These are phyloP conservation scores for Nymphaea thermarum DNA, from an alignment of 164 flowering plant species.

Conservation along the genomic window DNA sequence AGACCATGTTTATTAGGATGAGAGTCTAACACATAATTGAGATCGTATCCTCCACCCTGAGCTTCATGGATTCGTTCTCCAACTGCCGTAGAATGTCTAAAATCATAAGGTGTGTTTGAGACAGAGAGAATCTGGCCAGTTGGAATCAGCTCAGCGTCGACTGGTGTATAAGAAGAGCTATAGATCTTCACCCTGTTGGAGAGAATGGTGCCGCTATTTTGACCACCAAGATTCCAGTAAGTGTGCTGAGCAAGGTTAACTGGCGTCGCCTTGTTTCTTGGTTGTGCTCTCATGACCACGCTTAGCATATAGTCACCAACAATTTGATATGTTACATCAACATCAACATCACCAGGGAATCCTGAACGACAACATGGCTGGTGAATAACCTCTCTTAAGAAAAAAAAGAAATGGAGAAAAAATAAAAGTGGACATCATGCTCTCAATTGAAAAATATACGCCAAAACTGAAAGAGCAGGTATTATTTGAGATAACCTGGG, in stretches of 20 bases:
- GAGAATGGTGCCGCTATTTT: conserved; percentile 50
- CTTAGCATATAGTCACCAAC: conserved; percentile 14
- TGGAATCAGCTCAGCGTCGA: conserved; percentile 55
- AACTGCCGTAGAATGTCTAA: conserved; percentile 26
- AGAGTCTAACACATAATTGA: conserved; percentile 51
- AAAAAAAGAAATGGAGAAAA: not conserved
- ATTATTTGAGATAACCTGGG: too few species aligned
- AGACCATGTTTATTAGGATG: conserved; percentile 2
- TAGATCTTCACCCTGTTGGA: conserved; percentile 39
- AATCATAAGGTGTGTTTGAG: conserved; percentile 61
- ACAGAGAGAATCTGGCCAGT: conserved; percentile 53
- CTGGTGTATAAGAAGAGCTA: conserved; percentile 47
- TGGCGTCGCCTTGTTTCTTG: conserved; percentile 54
- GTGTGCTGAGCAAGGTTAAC: conserved; percentile 60
- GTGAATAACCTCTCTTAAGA: not conserved
- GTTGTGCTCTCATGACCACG: conserved; percentile 39
- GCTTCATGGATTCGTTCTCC: conserved; percentile 38
- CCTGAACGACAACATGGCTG: conserved; percentile 20
- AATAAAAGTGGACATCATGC: not conserved
- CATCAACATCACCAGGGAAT: conserved; percentile 49
- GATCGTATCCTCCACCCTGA: conserved; percentile 42
- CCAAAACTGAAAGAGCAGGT: too few species aligned
- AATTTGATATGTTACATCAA: conserved; percentile 30
- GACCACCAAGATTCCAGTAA: conserved; percentile 77
- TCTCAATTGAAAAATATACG: too few species aligned